Evolutionary conservation across 2,329 filamentous ascomycete species (phyloP), one percentile per base, ranked within the genome.

Genomic region (Aspergillus awamori): DNA sequence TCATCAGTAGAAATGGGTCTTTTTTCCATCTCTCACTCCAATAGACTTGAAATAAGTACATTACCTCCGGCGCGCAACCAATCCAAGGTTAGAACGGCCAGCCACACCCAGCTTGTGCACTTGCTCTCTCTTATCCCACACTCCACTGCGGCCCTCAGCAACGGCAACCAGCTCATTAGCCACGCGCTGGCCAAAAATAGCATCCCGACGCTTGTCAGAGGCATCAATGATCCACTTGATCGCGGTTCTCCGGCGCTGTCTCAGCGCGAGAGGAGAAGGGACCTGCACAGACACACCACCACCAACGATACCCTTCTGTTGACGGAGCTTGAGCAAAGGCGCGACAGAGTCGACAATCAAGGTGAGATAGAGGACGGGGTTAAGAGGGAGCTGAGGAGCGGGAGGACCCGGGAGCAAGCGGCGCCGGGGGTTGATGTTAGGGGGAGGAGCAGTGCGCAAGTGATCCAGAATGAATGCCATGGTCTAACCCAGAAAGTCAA

Each of bases 291-390:
- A 86, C 38, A 87, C 85, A 77, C 95, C 95, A 81, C 95, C 95
- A 78, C 94, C 94, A 1, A 90, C 91, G 38, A 90, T 86, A 67
- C 92, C 93, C 71, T 87, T 87, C 69, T 92, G 85, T 63, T 85
- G 85, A 58, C 88, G 86, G 72, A 99, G 88, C 67, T 90, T 89
- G 72, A 99, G 82, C 15, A 99, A 84, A 8, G 95, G 95, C 1
- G 93, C 92, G 24, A 99, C 89, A 8, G 92, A 96, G 82, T 99
- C 95, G 71, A 99, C 88, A 33, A 93, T 93, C 33, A 96, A 84
- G 11, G 90, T 92, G 52, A 99, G 88, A 80, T 98, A 99, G 58
- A 91, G 85, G 58, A 96, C 84, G 1, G 95, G 95, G 77, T 97
- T 91, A 33, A 97, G 86, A 2, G 95, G 93, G 8, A 99, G 89